Base-by-base conservation (phyloP, 345 rosid genomes). In the Aquilaria yunnanensis region DNA sequence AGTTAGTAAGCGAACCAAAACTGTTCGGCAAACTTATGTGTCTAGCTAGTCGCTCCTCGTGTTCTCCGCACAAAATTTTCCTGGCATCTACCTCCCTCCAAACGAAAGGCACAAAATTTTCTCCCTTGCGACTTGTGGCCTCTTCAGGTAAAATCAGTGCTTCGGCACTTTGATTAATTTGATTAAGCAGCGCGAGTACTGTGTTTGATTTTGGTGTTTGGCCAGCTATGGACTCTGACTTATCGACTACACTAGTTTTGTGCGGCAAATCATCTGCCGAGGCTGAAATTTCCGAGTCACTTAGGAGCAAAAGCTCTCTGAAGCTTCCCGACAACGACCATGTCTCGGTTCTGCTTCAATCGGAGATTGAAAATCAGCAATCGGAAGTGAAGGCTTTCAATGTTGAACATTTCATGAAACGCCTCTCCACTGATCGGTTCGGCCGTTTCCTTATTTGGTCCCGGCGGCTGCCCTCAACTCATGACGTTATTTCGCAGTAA, bases 391-490 rank as follows among this genome's bases (percentile, higher is more conserved):
- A 66, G 16, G 47, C 64, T 58, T 92, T 92, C 63, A 60, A 60
- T 61, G 50, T 61, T 6, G 75, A 80, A n/a, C 55, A 63, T 59
- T 87, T 76, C 72, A 71, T 85, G 75, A 79, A 76, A 54, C 75
- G 80, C 3, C 83, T 92, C 62, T 72, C 83, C 3, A 85, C 96
- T 47, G 31, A 54, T 73, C 89, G 65, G 58, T 92, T 87, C 30
- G 98, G 97, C 32, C 71, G 92, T 68, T 75, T 88, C 60, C 83
- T 90, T 49, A 77, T 90, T 68, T 93, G 96, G 96, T 90, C 95
- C 55, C 95, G 92, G 2, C 74, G 78, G 13, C 71, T 88, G 70
- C 45, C 86, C 62, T 90, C 96, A 2, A 93, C 96, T 29, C 99
- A 93, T 5, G 96, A 90, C 47, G 69, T 90, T 49, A 75, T 90